Conservation (phyloP, 768 basidiomycete genomes). For the Hemileccinum rubropunctum region DNA sequence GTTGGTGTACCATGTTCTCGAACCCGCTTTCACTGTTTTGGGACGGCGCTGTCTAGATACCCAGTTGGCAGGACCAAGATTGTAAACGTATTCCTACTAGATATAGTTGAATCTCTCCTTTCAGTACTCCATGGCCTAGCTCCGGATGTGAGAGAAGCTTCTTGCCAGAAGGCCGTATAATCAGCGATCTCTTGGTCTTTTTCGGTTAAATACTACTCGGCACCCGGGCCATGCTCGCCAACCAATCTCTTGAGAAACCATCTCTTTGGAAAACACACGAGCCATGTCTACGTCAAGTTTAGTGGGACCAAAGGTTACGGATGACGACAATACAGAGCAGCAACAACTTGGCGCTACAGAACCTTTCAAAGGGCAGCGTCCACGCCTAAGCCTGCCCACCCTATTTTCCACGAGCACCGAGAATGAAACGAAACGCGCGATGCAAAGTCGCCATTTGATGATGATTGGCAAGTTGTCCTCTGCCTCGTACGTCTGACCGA, state of each 20-base stretch:
- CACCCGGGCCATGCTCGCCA: no score
- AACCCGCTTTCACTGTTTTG: constrained; percentile 17
- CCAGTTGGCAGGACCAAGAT: constrained; percentile 31
- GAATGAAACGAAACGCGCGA: constrained; percentile 37
- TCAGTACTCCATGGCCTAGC: background rate
- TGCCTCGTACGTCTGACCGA: no score
- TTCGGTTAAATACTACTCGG: no score
- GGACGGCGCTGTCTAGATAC: constrained; percentile 20
- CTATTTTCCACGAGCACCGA: constrained; percentile 11
- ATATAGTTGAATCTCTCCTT: constrained; percentile 7
- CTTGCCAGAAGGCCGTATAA: no score
- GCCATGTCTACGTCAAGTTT: constrained; percentile 1
- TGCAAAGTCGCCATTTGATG: constrained; percentile 41
- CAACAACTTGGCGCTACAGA: background rate
- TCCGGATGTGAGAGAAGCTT: no score
- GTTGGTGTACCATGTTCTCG: constrained; percentile 13
- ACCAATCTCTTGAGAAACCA: no score
- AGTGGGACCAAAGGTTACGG: background rate
- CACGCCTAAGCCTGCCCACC: background rate
- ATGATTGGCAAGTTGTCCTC: constrained; percentile 36
- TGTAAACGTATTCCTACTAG: constrained; percentile 18
- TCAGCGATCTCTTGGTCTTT: no score
- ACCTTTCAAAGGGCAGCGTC: no score
- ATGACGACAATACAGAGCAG: constrained; percentile 4
- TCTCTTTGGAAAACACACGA: background rate